Percentiles rank a stretch among this genome's conserved stretches.
Conservation (phyloP, 2,329 filamentous ascomycete species). For the Cladophialophora exuberans region DNA sequence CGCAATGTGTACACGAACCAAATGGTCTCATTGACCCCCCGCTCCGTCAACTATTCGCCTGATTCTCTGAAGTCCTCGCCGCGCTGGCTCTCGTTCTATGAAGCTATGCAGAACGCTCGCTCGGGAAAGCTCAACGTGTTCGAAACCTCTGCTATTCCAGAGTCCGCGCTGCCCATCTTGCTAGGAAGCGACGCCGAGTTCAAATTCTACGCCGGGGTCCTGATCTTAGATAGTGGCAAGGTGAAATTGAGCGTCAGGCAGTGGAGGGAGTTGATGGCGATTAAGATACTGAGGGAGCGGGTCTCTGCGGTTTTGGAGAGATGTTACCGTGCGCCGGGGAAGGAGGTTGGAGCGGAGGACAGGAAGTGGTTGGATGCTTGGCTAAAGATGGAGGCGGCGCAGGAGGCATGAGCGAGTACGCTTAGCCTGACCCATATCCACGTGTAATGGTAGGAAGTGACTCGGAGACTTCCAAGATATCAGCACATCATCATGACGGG, state of each 20-base stretch:
- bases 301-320: conserved; percentile 19
- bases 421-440: too few relatives aligned
- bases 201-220: conserved; percentile 85
- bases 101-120: conserved; percentile 85
- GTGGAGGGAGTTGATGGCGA: conserved; percentile 88
- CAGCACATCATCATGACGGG: too few relatives aligned
- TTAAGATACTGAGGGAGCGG: conserved; percentile 71
- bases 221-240: conserved; percentile 84
- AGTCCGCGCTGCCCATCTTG: conserved; percentile 79
- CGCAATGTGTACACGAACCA: conserved; percentile 94
- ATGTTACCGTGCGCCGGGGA: conserved; percentile 11
- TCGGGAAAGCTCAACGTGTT: conserved; percentile 83
- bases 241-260: conserved; percentile 80
- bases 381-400: conserved; percentile 27
- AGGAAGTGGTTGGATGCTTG: conserved; percentile 26
- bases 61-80: conserved; percentile 44
- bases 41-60: conserved; percentile 70
- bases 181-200: conserved; percentile 82
- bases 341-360: conserved; percentile 11
- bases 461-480: neutral
- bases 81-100: conserved; percentile 90
- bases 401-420: conserved; percentile 17
- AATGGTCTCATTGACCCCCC: conserved; percentile 80
- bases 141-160: conserved; percentile 78
- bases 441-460: neutral